Base-by-base conservation (phyloP, 108 stramenopile species). In the Craspedostauros australis region DNA sequence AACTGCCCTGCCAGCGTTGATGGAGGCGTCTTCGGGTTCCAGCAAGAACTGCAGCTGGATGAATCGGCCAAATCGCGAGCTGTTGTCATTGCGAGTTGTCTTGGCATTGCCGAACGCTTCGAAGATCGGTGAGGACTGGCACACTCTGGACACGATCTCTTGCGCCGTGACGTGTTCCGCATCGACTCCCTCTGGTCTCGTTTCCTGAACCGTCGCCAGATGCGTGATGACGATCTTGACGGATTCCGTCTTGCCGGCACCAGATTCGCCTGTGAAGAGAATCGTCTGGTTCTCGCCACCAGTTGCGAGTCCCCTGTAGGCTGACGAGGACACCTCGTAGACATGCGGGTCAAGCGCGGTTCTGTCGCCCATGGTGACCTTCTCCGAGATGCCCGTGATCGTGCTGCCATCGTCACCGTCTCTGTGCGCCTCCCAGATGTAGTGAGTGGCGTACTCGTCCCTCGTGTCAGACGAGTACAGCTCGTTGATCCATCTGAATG, bases 241-340 rank as follows among this genome's bases (percentile, higher is more conserved):
- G 2, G 85, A 87, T 70, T 94, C 93, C 2, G 93, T 94, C 65
- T 94, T 94, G 8, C 93, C 93, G 3, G 93, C 89, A 18, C 93
- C 93, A 4, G 76, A 79, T 68, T 94, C 93, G 6, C 93, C 93
- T 1, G 75, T 83, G 0, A 91, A 84, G 4, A 93, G 54, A 56
- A 93, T 84, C 7, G 80, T 78, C 57, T 93, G 91, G 45, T 85
- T 68, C 40, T 40, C 49, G 11, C 68, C 57, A 7, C 76, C 62
- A 2, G 47, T 42, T 19, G 75, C 61, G 14, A 89, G 48, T 11
- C 78, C 88, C 0, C 79, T 70, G 62, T 85, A 89, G 1, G 88
- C 82, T 46, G 83, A 50, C 1, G 76, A 73, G 1, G 80, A 74
- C 14, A 84, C 76, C 56, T 89, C 88, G 38, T 83, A 89, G 7